Conservation (phyloP, 140 eudicot species). For the Ambrosia hybrid region DNA sequence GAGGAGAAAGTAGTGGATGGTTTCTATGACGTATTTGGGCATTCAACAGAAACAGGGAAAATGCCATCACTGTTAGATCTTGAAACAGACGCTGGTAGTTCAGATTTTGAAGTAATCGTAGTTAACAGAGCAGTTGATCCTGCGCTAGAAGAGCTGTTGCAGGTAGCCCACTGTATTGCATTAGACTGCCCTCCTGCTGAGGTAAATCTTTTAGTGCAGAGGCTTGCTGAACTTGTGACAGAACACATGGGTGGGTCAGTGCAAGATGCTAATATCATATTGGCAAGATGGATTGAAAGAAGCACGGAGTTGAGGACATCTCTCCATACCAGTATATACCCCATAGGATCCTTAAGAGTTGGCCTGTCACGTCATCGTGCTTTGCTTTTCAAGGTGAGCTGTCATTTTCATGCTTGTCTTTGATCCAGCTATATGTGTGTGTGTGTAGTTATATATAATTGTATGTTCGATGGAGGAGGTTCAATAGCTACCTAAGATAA, state of each 20-base stretch:
- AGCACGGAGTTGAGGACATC: slow-evolving; percentile 86
- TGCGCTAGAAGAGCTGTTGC: slow-evolving; percentile 77
- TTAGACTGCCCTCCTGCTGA: slow-evolving; percentile 70
- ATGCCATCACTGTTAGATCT: slow-evolving; percentile 91
- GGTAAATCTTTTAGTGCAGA: slow-evolving; percentile 66
- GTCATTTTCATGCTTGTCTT: slow-evolving; percentile 10
- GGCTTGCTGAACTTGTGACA: slow-evolving; percentile 96
- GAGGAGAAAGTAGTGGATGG: slow-evolving; percentile 95
- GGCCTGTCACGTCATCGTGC: slow-evolving; percentile 98
- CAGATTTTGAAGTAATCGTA: slow-evolving; percentile 75
- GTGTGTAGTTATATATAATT: not conserved
- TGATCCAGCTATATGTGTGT: slow-evolving; percentile 1
- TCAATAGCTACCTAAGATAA: no score
- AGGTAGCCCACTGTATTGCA: slow-evolving; percentile 83
- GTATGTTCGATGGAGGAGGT: no score
- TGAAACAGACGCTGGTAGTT: slow-evolving; percentile 62
- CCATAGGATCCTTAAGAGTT: slow-evolving; percentile 81
- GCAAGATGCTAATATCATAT: slow-evolving; percentile 72
- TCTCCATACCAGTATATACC: slow-evolving; percentile 82
- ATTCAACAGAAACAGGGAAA: slow-evolving; percentile 61
- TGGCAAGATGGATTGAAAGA: slow-evolving; percentile 88
- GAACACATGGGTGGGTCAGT: slow-evolving; percentile 96
- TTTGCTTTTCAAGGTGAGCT: slow-evolving; percentile 88
- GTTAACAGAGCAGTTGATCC: slow-evolving; percentile 88
- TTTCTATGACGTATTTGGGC: slow-evolving; percentile 77